A percentile compares a stretch with the other conserved stretches of the same genome.
Conservation (phyloP, 352 stramenopile species). For the Phytophthora capsici region DNA sequence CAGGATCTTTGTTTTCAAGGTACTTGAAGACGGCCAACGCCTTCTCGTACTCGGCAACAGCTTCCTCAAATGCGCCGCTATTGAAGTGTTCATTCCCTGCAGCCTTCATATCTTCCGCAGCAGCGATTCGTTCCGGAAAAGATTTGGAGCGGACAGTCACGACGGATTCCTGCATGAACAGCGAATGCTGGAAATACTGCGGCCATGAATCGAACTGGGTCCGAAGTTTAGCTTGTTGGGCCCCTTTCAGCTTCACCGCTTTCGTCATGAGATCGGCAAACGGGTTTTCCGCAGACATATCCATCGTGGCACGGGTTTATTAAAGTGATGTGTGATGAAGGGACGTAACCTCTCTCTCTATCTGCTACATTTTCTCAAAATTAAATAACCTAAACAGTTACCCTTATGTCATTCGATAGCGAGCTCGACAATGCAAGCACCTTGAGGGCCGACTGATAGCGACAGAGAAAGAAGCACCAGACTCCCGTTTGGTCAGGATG, state of each 20-base stretch:
- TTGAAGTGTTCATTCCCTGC: constrained; percentile 70
- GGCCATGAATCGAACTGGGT: constrained; percentile 80
- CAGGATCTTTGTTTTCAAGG: constrained; percentile 76
- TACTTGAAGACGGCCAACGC: constrained; percentile 86
- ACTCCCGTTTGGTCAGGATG: no score
- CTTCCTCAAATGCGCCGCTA: constrained; percentile 61
- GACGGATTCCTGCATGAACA: constrained; percentile 88
- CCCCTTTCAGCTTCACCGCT: constrained; percentile 84
- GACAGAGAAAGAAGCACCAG: no score
- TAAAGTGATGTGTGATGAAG: no score
- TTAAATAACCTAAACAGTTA: no score
- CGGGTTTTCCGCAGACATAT: constrained; percentile 69
- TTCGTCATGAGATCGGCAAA: constrained; percentile 88
- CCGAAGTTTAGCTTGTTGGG: constrained; percentile 81
- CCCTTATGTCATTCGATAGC: no score
- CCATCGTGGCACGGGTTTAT: constrained; percentile 41
- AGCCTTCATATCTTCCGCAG: constrained; percentile 71
- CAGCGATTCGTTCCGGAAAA: constrained; percentile 63
- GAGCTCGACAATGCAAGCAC: no score
- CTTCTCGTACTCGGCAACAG: constrained; percentile 85
- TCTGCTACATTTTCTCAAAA: no score
- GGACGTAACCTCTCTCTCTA: constrained; percentile 16
- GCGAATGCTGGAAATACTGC: constrained; percentile 87
- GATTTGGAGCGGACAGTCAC: constrained; percentile 44
- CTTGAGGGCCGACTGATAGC: no score